phyloP scores from a whole-genome alignment of 257 asterid species.

The Mitragyna speciosa region DNA sequence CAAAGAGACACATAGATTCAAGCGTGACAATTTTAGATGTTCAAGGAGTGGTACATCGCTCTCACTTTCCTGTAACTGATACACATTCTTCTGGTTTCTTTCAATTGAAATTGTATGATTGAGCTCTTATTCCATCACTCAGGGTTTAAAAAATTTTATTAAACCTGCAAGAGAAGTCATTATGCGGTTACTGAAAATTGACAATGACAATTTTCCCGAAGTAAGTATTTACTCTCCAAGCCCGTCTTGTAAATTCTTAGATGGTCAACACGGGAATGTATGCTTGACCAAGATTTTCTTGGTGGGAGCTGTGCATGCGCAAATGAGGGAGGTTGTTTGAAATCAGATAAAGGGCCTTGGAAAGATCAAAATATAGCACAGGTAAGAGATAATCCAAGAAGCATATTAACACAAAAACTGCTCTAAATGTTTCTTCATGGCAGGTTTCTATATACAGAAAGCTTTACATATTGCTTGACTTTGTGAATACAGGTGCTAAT shows the following conservation, averaged over 20 bases:
- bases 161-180: conserved; percentile 54
- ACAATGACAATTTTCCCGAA: conserved; percentile 47
- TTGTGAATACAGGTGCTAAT: conserved; percentile 18
- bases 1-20: conserved; percentile 39
- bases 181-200: conserved; percentile 52
- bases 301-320: conserved; percentile 61
- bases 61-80: conserved; percentile 12
- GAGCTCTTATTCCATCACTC: background rate
- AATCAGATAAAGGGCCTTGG: conserved; percentile 69
- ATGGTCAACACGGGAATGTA: background rate
- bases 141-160: conserved; percentile 46
- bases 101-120: conserved; percentile 1
- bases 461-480: background rate
- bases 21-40: conserved; percentile 57
- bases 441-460: background rate
- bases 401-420: background rate
- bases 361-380: conserved; percentile 26
- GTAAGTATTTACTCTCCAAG: conserved; percentile 25
- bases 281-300: conserved; percentile 22
- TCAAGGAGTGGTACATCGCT: conserved; percentile 53
- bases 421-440: background rate
- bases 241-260: background rate
- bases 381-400: conserved; percentile 16
- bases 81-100: background rate
- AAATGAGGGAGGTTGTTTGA: conserved; percentile 53